These are phyloP conservation scores for Achaetomiella virescens DNA, from an alignment of 495 filamentous ascomycete genomes.

Conservation along the genomic window DNA sequence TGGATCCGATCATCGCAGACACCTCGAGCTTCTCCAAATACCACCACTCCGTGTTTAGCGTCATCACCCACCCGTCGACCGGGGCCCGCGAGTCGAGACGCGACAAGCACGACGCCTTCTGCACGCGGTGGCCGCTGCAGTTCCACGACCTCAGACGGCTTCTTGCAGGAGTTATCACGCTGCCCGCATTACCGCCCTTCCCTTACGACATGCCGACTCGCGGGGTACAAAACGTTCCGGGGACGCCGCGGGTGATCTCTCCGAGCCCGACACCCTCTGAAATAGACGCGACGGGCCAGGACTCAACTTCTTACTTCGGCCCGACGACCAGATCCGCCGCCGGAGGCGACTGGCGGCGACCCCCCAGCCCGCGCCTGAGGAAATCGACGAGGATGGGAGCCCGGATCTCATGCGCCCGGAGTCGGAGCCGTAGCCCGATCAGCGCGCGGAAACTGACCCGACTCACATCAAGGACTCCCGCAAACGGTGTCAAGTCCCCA, in stretches of 20 bases:
- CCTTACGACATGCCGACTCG: constrained; percentile 36
- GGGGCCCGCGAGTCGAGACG: constrained; percentile 40
- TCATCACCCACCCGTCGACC: background rate
- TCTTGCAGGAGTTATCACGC: constrained; percentile 45
- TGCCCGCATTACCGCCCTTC: constrained; percentile 43
- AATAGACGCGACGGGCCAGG: constrained; percentile 36
- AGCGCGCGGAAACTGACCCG: constrained; percentile 43
- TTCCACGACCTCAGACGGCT: constrained; percentile 41
- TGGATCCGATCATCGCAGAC: constrained; percentile 40
- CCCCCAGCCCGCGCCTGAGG: constrained; percentile 24
- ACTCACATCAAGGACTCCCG: constrained; percentile 34
- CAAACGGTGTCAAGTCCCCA: constrained; percentile 9
- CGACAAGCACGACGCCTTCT: constrained; percentile 42
- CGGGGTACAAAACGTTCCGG: constrained; percentile 12
- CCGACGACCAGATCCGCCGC: constrained; percentile 60
- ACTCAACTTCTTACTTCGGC: constrained; percentile 41
- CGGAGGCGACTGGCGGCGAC: constrained; percentile 42
- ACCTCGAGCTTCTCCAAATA: constrained; percentile 17
- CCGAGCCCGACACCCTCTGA: constrained; percentile 62
- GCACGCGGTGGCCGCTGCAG: constrained; percentile 39
- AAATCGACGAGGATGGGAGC: constrained; percentile 22
- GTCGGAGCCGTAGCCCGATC: constrained; percentile 48
- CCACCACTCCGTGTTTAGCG: constrained; percentile 16
- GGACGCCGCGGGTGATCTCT: constrained; percentile 53
- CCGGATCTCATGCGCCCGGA: constrained; percentile 42